phyloP scores from a whole-genome alignment of 306 rosid species.

The Malus fusca region DNA sequence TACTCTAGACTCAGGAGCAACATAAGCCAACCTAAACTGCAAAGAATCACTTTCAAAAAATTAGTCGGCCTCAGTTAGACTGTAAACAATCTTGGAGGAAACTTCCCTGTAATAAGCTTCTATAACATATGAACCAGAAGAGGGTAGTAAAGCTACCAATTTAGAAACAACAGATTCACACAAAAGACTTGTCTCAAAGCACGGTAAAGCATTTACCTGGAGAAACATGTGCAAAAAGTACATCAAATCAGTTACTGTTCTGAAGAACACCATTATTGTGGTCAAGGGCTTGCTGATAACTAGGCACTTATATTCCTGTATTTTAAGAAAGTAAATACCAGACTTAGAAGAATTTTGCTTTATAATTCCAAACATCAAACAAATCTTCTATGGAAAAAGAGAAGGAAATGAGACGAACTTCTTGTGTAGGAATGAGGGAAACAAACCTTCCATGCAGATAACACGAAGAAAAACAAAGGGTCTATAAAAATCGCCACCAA shows the following conservation, averaged over 20 bases:
- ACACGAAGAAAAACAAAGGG: slow-evolving; percentile 51
- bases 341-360: neutral
- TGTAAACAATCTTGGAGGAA: neutral
- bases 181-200: neutral
- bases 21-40: slow-evolving; percentile 81
- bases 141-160: neutral
- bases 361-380: neutral
- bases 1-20: slow-evolving; percentile 66
- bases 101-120: neutral
- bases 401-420: neutral
- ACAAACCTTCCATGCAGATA: slow-evolving; percentile 30
- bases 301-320: slow-evolving; percentile 47
- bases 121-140: neutral
- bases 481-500: slow-evolving; percentile 44
- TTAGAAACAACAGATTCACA: neutral
- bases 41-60: neutral
- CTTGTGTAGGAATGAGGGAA: neutral
- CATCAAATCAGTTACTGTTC: slow-evolving; percentile 59
- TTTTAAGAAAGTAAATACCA: neutral
- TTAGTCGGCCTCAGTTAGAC: neutral
- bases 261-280: slow-evolving; percentile 36
- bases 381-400: neutral
- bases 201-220: slow-evolving; percentile 39
- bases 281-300: slow-evolving; percentile 29
- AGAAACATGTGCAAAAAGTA: slow-evolving; percentile 69